These are phyloP conservation scores for Deuterostichococcus epilithicus DNA, from an alignment of 139 green algal genomes.

Conservation along the genomic window DNA sequence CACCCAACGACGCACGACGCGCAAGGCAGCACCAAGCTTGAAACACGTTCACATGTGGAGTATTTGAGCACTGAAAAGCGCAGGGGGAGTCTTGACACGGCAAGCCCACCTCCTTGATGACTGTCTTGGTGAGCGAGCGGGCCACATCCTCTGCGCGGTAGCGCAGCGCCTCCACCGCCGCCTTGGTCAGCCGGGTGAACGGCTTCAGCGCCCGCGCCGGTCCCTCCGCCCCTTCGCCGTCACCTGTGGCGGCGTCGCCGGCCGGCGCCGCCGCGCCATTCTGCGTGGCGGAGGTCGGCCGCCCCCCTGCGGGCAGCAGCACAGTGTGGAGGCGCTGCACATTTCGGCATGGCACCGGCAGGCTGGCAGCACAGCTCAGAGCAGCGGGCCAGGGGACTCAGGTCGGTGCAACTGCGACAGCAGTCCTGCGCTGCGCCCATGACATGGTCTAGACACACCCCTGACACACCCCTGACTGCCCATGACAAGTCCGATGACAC, in stretches of 20 bases:
- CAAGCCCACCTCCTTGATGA: constrained; percentile 65
- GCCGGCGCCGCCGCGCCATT: neutral
- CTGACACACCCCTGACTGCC: too few relatives aligned
- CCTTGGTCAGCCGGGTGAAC: constrained; percentile 46
- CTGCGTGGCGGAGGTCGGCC: neutral
- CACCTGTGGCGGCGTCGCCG: neutral
- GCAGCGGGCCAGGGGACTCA: too few relatives aligned
- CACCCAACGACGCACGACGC: too few relatives aligned
- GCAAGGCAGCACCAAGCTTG: too few relatives aligned
- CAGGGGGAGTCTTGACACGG: constrained; percentile 9
- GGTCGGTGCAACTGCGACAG: too few relatives aligned
- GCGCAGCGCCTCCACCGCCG: constrained; percentile 54
- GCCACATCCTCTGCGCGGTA: constrained; percentile 85
- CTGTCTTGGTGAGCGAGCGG: constrained; percentile 63
- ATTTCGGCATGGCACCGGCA: too few relatives aligned
- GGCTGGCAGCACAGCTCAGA: too few relatives aligned
- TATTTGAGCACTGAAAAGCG: neutral
- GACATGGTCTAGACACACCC: too few relatives aligned
- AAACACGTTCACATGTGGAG: too few relatives aligned
- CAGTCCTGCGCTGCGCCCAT: too few relatives aligned
- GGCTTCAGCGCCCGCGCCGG: constrained; percentile 20
- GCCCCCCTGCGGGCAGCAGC: neutral
- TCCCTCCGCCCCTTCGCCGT: constrained; percentile 1
- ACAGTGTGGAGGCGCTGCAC: too few relatives aligned
- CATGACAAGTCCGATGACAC: too few relatives aligned